phyloP scores from a whole-genome alignment of 495 filamentous ascomycete genomes.

The Penicillium maclennaniae region DNA sequence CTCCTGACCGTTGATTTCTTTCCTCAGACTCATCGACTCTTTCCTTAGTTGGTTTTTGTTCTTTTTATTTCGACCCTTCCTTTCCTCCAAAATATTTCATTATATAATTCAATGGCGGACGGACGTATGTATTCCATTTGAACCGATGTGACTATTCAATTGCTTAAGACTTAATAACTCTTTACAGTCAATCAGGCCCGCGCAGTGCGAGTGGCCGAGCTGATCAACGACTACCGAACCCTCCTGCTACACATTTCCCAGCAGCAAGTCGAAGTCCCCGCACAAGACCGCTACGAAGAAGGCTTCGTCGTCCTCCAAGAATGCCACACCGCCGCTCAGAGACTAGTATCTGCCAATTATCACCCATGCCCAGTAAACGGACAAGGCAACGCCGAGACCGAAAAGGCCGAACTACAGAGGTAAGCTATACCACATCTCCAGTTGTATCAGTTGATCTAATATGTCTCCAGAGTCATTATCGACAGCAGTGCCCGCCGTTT shows the following conservation, averaged over 20 bases:
- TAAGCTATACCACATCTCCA: slow-evolving; percentile 27
- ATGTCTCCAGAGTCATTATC: slow-evolving; percentile 58
- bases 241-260: slow-evolving; percentile 77
- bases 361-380: slow-evolving; percentile 49
- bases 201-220: slow-evolving; percentile 73
- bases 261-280: slow-evolving; percentile 52
- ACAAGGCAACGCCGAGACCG: slow-evolving; percentile 59
- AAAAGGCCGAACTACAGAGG: slow-evolving; percentile 73
- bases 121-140: slow-evolving; percentile 46
- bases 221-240: slow-evolving; percentile 80
- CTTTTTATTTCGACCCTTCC: neutral
- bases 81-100: slow-evolving; percentile 1
- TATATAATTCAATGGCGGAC: slow-evolving; percentile 53
- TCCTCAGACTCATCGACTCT: slow-evolving; percentile 5
- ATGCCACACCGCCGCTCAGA: slow-evolving; percentile 69
- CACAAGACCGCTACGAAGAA: slow-evolving; percentile 71
- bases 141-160: neutral
- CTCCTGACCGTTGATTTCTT: slow-evolving; percentile 6
- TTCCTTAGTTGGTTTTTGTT: slow-evolving; percentile 8
- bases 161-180: slow-evolving; percentile 10
- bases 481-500: slow-evolving; percentile 78
- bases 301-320: slow-evolving; percentile 75
- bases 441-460: neutral
- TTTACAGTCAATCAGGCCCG: slow-evolving; percentile 76
- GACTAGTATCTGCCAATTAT: slow-evolving; percentile 68